phyloP scores from a whole-genome alignment of 2,329 filamentous ascomycete species.

The Alternaria dauci region DNA sequence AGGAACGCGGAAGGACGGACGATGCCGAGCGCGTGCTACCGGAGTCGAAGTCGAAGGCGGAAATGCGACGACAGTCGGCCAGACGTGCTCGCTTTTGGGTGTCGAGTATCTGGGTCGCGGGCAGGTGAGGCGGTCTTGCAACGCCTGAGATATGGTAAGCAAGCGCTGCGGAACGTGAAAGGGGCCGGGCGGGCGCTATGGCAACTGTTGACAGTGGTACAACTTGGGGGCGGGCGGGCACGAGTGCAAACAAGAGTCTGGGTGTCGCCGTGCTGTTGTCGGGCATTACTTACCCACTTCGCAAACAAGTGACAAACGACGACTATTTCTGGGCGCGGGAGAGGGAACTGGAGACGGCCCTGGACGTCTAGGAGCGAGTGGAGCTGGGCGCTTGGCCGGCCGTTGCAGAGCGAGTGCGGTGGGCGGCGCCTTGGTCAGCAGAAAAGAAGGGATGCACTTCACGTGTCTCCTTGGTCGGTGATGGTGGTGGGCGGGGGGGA shows the following conservation, averaged over 20 bases:
- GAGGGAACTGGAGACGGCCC: background rate
- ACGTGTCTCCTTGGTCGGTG: conserved; percentile 1
- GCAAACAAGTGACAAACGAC: conserved; percentile 4
- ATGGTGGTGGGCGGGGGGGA: conserved; percentile 1
- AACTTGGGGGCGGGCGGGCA: conserved; percentile 43
- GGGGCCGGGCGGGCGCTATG: conserved; percentile 37
- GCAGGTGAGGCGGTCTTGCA: conserved; percentile 30
- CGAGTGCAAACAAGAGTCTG: conserved; percentile 45
- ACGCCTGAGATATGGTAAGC: conserved; percentile 44
- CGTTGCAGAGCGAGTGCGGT: conserved; percentile 25
- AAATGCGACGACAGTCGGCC: conserved; percentile 8
- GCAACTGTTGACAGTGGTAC: conserved; percentile 47
- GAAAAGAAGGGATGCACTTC: conserved; percentile 13
- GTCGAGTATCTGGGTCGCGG: conserved; percentile 21
- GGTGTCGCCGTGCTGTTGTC: conserved; percentile 28
- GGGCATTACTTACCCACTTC: conserved; percentile 40
- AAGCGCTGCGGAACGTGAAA: conserved; percentile 36
- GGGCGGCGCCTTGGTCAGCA: conserved; percentile 15
- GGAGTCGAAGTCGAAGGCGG: conserved; percentile 10
- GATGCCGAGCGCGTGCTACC: conserved; percentile 36
- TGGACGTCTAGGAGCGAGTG: background rate
- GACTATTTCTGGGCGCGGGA: background rate
- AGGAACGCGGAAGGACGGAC: conserved; percentile 25
- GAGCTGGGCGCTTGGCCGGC: conserved; percentile 21
- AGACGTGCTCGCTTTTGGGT: conserved; percentile 13